A percentile compares a stretch with the other conserved stretches of the same genome.
These are phyloP conservation scores for Pisolithus marmoratus DNA, from an alignment of 768 basidiomycete species.

Conservation along the genomic window DNA sequence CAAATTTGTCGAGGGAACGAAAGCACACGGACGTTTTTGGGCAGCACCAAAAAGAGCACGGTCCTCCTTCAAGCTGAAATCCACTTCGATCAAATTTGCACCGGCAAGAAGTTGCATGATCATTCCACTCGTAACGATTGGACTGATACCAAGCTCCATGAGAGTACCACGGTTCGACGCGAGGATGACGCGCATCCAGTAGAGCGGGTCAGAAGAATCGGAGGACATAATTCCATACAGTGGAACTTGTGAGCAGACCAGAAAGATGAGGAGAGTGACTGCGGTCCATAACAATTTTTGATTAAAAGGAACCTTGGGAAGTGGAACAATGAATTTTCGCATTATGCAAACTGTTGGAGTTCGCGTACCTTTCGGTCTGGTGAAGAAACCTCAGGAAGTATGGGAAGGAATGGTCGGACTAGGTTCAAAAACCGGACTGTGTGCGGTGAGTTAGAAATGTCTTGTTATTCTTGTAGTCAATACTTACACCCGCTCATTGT, in stretches of 20 bases:
- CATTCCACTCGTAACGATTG: constrained; percentile 98
- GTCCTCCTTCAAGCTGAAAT: constrained; percentile 96
- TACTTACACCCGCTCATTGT: constrained; percentile 79
- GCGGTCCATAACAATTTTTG: constrained; percentile 99
- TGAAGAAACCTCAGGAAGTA: constrained; percentile 95
- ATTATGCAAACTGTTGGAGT: neutral
- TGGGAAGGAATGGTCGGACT: constrained; percentile 94
- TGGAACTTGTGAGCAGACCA: constrained; percentile 98
- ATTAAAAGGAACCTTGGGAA: constrained; percentile 85
- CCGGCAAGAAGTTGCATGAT: constrained; percentile 99
- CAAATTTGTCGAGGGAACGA: neutral
- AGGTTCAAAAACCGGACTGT: constrained; percentile 96
- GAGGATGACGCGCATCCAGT: constrained; percentile 99
- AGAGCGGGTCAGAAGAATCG: constrained; percentile 97
- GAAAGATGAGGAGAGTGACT: constrained; percentile 97
- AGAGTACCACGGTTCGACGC: constrained; percentile 97
- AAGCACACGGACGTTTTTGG: constrained; percentile 75
- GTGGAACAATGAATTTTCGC: constrained; percentile 1
- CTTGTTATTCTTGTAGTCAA: neutral
- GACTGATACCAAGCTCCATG: constrained; percentile 98
- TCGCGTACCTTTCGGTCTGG: constrained; percentile 87
- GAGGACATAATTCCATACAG: constrained; percentile 99
- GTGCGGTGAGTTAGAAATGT: neutral
- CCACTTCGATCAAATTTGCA: constrained; percentile 95
- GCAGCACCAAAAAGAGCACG: constrained; percentile 92